Percentiles rank a stretch among this genome's conserved stretches.
phyloP scores from a whole-genome alignment of 2,329 filamentous ascomycete species.

The Annulohypoxylon truncatum region DNA sequence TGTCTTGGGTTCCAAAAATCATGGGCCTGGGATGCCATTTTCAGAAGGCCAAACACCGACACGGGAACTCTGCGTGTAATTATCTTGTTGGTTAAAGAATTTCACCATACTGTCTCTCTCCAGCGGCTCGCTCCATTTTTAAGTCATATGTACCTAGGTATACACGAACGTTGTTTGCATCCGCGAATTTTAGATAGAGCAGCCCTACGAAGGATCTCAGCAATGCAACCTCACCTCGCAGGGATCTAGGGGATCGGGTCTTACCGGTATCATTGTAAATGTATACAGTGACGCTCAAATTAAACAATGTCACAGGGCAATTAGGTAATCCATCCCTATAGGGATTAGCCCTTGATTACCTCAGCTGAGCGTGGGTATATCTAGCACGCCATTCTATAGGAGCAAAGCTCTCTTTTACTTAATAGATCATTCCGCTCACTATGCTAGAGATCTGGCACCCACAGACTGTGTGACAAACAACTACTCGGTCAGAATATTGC shows the following conservation, averaged over 20 bases:
- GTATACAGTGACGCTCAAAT: background rate
- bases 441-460: no score
- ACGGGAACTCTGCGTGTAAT: background rate
- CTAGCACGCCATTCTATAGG: no score
- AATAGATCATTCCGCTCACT: no score
- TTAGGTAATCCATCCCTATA: no score
- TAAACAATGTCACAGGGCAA: no score
- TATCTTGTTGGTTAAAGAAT: background rate
- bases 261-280: background rate
- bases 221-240: background rate
- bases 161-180: background rate
- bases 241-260: background rate
- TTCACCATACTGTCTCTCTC: background rate
- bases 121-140: background rate
- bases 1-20: no score
- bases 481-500: background rate
- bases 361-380: no score
- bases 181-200: no score
- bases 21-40: no score
- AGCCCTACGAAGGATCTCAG: background rate
- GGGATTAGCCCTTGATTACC: no score
- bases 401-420: no score
- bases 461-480: no score
- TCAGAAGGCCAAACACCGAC: background rate
- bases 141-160: background rate